Evolutionary conservation across 495 filamentous ascomycete genomes (phyloP).

Genomic region (Penicillium roqueforti): DNA sequence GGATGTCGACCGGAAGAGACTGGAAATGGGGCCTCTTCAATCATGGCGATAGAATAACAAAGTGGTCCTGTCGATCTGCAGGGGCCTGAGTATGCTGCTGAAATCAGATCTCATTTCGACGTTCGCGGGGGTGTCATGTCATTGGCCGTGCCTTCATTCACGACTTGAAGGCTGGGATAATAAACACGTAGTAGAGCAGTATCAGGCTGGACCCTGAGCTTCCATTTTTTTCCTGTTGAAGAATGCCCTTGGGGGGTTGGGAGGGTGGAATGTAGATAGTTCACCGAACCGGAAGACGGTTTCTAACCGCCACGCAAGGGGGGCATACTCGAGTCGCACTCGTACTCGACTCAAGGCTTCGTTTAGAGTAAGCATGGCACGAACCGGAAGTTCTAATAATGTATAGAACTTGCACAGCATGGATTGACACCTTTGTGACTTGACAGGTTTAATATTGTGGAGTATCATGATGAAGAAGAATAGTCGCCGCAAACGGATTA

Average conservation of each 20-base stretch:
- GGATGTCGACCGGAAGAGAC: not conserved
- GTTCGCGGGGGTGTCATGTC: slow-evolving; percentile 9
- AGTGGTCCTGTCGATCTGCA: slow-evolving; percentile 15
- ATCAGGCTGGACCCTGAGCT: not conserved
- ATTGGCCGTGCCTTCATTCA: slow-evolving; percentile 15
- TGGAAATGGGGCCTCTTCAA: slow-evolving; percentile 12
- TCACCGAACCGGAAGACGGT: not conserved
- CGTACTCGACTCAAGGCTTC: not conserved
- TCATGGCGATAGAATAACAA: not conserved
- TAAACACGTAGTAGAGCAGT: not conserved
- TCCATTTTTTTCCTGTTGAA: not conserved
- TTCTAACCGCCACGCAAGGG: slow-evolving; percentile 17
- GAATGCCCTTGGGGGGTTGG: slow-evolving; percentile 16
- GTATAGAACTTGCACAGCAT: no score
- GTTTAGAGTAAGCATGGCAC: slow-evolving; percentile 11
- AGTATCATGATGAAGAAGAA: no score
- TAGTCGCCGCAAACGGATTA: no score
- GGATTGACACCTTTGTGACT: no score
- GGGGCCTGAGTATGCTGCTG: slow-evolving; percentile 19
- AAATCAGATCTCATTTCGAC: not conserved
- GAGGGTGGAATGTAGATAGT: slow-evolving; percentile 18
- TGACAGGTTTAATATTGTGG: no score
- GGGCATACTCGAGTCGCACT: slow-evolving; percentile 10
- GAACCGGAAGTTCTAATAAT: no score
- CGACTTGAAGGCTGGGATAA: slow-evolving; percentile 1